These are phyloP conservation scores for Dryas octopetala DNA, from an alignment of 306 rosid species.

Conservation along the genomic window DNA sequence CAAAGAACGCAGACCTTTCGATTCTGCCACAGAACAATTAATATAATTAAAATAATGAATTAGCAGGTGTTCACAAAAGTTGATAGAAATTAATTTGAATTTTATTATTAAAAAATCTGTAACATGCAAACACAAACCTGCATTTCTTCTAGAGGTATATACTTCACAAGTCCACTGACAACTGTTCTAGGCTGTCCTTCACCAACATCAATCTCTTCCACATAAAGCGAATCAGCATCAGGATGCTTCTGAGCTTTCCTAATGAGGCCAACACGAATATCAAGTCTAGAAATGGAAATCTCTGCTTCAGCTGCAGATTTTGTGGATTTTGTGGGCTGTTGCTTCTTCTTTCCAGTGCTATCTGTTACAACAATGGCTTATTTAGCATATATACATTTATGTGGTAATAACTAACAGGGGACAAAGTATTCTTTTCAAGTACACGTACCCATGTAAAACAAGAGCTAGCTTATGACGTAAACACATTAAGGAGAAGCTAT, in stretches of 20 bases:
- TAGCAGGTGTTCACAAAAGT: background rate
- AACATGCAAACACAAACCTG: slow-evolving; percentile 53
- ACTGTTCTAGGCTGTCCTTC: slow-evolving; percentile 79
- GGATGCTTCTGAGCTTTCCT: slow-evolving; percentile 83
- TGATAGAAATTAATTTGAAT: background rate
- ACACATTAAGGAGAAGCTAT: background rate
- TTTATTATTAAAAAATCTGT: background rate
- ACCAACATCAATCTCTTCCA: slow-evolving; percentile 90
- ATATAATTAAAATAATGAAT: slow-evolving; percentile 20
- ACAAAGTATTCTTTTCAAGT: background rate
- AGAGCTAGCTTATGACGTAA: background rate
- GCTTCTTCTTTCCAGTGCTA: slow-evolving; percentile 64
- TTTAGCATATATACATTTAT: background rate
- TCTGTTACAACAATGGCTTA: slow-evolving; percentile 43
- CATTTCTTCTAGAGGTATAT: slow-evolving; percentile 86
- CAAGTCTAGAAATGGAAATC: slow-evolving; percentile 78
- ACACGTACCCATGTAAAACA: background rate
- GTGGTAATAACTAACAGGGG: background rate
- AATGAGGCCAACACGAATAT: slow-evolving; percentile 85
- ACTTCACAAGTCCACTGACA: slow-evolving; percentile 92
- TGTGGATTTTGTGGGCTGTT: slow-evolving; percentile 47
- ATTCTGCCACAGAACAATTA: slow-evolving; percentile 49
- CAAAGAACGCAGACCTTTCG: slow-evolving; percentile 93
- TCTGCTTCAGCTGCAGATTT: slow-evolving; percentile 54
- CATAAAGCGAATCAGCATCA: slow-evolving; percentile 90